Conservation (phyloP, 805 yeast genomes). For the Spencermartinsiella europaea region DNA sequence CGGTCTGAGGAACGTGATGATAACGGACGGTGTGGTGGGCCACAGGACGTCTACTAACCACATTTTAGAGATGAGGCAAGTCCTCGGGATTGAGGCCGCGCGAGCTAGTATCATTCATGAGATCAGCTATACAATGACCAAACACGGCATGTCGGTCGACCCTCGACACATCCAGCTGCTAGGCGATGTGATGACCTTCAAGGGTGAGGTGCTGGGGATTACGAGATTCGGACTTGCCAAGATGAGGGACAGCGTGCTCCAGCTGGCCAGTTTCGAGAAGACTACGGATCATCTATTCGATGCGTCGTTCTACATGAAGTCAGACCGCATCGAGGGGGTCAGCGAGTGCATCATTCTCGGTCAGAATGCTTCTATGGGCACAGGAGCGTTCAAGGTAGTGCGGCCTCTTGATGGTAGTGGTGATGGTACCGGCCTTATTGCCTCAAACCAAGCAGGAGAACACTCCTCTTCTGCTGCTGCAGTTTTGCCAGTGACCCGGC, state of each 20-base stretch:
- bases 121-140: slow-evolving; percentile 96
- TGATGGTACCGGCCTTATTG: not conserved
- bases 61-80: slow-evolving; percentile 80
- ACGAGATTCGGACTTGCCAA: slow-evolving; percentile 97
- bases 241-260: slow-evolving; percentile 97
- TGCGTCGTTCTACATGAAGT: slow-evolving; percentile 97
- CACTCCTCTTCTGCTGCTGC: too few species aligned
- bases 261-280: slow-evolving; percentile 94
- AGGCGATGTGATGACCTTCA: slow-evolving; percentile 98
- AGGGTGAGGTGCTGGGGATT: slow-evolving; percentile 97
- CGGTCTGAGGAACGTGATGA: slow-evolving; percentile 93
- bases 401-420: slow-evolving; percentile 27
- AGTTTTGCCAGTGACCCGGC: too few species aligned
- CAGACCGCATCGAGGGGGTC: slow-evolving; percentile 93
- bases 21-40: slow-evolving; percentile 94
- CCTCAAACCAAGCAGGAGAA: too few species aligned
- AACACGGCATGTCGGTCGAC: slow-evolving; percentile 99
- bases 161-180: slow-evolving; percentile 97
- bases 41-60: slow-evolving; percentile 85
- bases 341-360: slow-evolving; percentile 96
- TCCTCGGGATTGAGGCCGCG: slow-evolving; percentile 97
- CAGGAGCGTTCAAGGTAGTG: slow-evolving; percentile 85
- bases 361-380: slow-evolving; percentile 96
- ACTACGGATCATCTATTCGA: slow-evolving; percentile 98
- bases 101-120: slow-evolving; percentile 87